phyloP scores from a whole-genome alignment of 2,329 filamentous ascomycete genomes.

The Botryosphaeria dothidea region DNA sequence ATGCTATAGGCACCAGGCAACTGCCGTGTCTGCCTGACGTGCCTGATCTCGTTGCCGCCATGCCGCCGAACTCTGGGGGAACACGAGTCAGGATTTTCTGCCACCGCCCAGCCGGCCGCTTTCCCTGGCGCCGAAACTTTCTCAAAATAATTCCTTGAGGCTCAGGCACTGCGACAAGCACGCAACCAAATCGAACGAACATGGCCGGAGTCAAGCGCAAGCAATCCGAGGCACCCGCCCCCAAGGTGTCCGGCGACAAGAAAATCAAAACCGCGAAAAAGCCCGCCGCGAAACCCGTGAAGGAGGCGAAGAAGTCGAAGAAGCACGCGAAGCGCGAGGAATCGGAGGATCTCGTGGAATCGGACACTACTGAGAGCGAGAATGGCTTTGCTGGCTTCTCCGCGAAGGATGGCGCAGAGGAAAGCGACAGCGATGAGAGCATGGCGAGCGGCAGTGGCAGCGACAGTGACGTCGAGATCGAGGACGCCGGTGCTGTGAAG shows the following conservation, averaged over 20 bases:
- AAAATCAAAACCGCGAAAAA: conserved; percentile 44
- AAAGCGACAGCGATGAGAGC: conserved; percentile 21
- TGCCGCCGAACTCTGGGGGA: neutral
- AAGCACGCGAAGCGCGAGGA: conserved; percentile 33
- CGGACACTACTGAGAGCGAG: conserved; percentile 37
- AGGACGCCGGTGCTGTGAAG: conserved; percentile 19
- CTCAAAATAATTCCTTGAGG: conserved; percentile 10
- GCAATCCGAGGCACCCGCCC: conserved; percentile 28
- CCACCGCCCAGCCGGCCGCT: conserved; percentile 13
- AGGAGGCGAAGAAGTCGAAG: conserved; percentile 36
- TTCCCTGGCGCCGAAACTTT: conserved; percentile 11
- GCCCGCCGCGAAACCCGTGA: conserved; percentile 21
- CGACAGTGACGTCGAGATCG: conserved; percentile 15
- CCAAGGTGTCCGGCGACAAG: conserved; percentile 28
- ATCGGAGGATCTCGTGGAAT: conserved; percentile 35
- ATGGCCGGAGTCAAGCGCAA: conserved; percentile 44
- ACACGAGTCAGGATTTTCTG: conserved; percentile 4
- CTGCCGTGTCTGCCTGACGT: neutral
- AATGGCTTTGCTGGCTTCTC: conserved; percentile 39
- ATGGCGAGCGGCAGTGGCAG: conserved; percentile 17
- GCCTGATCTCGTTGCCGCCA: neutral
- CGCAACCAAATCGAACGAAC: neutral
- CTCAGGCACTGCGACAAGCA: neutral
- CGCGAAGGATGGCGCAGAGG: conserved; percentile 29
- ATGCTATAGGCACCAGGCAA: neutral